These are phyloP conservation scores for Royoungia palumana DNA, from an alignment of 768 basidiomycete species.

Conservation along the genomic window DNA sequence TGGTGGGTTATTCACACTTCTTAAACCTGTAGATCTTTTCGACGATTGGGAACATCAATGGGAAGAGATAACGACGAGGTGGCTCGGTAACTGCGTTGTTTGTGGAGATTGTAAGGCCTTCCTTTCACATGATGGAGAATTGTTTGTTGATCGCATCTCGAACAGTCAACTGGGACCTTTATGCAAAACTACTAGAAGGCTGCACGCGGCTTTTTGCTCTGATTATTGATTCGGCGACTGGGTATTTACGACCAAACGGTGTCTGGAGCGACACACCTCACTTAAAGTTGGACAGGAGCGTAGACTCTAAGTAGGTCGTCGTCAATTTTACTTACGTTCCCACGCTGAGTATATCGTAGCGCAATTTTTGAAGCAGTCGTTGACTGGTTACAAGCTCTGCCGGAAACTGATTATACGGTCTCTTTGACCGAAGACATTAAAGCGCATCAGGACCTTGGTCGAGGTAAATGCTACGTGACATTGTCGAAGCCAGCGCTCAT, in stretches of 20 bases:
- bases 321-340: not conserved
- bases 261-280: conserved; percentile 30
- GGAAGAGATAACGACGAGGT: conserved; percentile 18
- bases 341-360: conserved; percentile 13
- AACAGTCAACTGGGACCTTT: conserved; percentile 57
- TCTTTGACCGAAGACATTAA: conserved; percentile 23
- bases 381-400: conserved; percentile 25
- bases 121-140: not conserved
- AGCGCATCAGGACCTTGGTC: conserved; percentile 25
- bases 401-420: conserved; percentile 10
- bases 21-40: conserved; percentile 22
- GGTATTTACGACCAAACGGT: conserved; percentile 29
- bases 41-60: conserved; percentile 21
- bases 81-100: conserved; percentile 23
- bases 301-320: conserved; percentile 40
- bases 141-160: conserved; percentile 1
- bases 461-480: conserved; percentile 15
- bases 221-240: conserved; percentile 27
- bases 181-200: conserved; percentile 42
- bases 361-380: conserved; percentile 24
- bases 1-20: not conserved
- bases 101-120: conserved; percentile 47
- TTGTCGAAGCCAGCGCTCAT: not conserved
- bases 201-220: conserved; percentile 41
- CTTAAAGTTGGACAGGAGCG: conserved; percentile 32